Conservation (phyloP, 352 stramenopile species). For the Pythium dissotocum region DNA sequence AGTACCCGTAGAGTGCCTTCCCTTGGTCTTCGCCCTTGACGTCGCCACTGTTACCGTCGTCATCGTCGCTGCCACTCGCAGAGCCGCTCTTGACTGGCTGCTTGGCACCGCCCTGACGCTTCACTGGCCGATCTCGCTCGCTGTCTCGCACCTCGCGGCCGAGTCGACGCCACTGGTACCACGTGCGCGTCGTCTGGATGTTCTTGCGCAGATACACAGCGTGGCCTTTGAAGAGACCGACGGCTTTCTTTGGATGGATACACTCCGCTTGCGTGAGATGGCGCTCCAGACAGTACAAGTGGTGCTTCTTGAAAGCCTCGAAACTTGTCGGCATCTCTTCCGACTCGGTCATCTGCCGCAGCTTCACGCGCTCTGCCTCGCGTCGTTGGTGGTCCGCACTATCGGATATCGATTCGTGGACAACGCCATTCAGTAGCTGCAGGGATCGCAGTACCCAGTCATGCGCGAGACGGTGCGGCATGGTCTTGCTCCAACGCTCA, state of each 20-base stretch:
- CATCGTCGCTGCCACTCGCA: constrained; percentile 19
- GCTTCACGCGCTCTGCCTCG: constrained; percentile 40
- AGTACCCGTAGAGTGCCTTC: constrained; percentile 61
- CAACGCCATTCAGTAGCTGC: constrained; percentile 38
- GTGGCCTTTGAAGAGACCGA: constrained; percentile 79
- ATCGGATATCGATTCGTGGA: constrained; percentile 10
- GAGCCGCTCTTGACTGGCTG: constrained; percentile 4
- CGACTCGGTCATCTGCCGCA: constrained; percentile 30
- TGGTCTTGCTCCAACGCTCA: constrained; percentile 60
- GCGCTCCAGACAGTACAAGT: constrained; percentile 76
- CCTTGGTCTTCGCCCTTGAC: background rate
- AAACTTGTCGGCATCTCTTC: constrained; percentile 80
- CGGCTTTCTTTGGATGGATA: constrained; percentile 64
- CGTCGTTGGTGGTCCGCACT: background rate
- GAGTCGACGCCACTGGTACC: constrained; percentile 70
- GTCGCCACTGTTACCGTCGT: constrained; percentile 15
- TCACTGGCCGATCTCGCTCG: constrained; percentile 57
- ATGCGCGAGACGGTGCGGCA: constrained; percentile 52
- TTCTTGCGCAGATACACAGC: constrained; percentile 68
- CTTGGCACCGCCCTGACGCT: constrained; percentile 27
- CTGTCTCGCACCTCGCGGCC: constrained; percentile 58
- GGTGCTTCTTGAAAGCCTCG: constrained; percentile 78
- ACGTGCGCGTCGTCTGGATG: constrained; percentile 55
- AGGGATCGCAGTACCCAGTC: constrained; percentile 51
- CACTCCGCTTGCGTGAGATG: constrained; percentile 69